Evolutionary conservation across 805 yeast species (phyloP).

Genomic region (Barnettozyma vustinii): DNA sequence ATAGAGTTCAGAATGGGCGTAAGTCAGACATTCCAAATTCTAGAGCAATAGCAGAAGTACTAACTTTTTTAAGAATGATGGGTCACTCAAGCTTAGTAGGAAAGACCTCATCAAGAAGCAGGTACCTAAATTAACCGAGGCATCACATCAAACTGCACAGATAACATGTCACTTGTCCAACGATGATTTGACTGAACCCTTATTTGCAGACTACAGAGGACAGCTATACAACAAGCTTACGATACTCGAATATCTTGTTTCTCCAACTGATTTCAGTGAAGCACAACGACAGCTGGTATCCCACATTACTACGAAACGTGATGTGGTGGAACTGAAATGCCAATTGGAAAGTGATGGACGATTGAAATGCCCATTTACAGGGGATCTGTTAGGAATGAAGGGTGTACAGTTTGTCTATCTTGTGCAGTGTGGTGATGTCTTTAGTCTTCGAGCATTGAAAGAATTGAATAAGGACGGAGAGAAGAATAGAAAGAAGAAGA

Average conservation of each 20-base stretch:
- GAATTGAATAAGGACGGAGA: slow-evolving; percentile 2
- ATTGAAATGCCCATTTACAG: slow-evolving; percentile 36
- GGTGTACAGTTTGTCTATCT: slow-evolving; percentile 39
- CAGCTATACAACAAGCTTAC: slow-evolving; percentile 58
- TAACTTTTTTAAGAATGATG: neutral
- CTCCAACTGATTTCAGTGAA: slow-evolving; percentile 13
- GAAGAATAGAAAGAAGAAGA: slow-evolving; percentile 18
- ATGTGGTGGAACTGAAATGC: slow-evolving; percentile 39
- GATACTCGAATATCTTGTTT: slow-evolving; percentile 50
- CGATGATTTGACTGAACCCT: slow-evolving; percentile 40
- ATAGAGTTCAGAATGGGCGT: neutral
- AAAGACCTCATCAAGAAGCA: slow-evolving; percentile 38
- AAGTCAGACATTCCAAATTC: neutral
- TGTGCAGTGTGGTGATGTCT: slow-evolving; percentile 40
- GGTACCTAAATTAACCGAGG: slow-evolving; percentile 5
- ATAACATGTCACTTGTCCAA: slow-evolving; percentile 43
- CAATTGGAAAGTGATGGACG: slow-evolving; percentile 13
- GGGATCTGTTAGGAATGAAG: slow-evolving; percentile 31
- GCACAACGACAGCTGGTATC: slow-evolving; percentile 23
- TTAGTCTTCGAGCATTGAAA: slow-evolving; percentile 12
- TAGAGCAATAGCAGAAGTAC: neutral
- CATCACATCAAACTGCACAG: slow-evolving; percentile 23
- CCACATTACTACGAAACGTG: slow-evolving; percentile 37
- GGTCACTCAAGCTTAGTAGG: slow-evolving; percentile 45
- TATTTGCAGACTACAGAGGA: slow-evolving; percentile 70